A percentile compares a stretch with the other conserved stretches of the same genome.
phyloP scores from a whole-genome alignment of 257 asterid genomes.

The Solanum boliviense region DNA sequence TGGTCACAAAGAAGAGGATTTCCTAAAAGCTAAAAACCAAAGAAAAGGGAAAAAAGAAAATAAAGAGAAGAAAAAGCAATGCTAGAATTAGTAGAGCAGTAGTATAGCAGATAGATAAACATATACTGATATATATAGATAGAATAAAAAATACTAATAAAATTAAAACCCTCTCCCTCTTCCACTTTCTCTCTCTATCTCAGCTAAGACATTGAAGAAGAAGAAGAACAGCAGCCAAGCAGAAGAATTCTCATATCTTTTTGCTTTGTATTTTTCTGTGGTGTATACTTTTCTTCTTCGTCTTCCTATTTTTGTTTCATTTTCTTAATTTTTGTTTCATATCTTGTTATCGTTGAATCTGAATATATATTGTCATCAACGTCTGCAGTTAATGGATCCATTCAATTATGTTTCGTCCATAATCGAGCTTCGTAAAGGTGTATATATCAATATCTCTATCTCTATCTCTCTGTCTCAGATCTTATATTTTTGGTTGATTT shows the following conservation, averaged over 20 bases:
- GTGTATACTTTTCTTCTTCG: neutral
- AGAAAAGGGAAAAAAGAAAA: neutral
- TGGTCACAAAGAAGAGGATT: slow-evolving; percentile 10
- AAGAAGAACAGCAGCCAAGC: neutral
- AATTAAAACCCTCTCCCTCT: neutral
- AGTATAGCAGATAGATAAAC: neutral
- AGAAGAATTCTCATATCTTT: slow-evolving; percentile 9
- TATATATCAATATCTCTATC: neutral
- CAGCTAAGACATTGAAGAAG: slow-evolving; percentile 10
- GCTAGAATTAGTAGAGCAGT: neutral
- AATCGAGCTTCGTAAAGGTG: slow-evolving; percentile 53
- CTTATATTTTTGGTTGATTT: neutral
- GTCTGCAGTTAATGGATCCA: slow-evolving; percentile 34
- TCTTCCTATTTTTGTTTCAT: neutral
- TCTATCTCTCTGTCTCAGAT: neutral
- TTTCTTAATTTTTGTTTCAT: neutral
- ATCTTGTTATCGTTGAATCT: slow-evolving; percentile 13
- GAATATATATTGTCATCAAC: slow-evolving; percentile 8
- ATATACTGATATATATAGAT: neutral
- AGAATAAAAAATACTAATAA: neutral
- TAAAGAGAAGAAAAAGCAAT: neutral
- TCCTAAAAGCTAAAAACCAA: slow-evolving; percentile 1
- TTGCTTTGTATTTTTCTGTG: neutral
- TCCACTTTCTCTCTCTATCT: neutral
- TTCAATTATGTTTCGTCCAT: slow-evolving; percentile 34